A percentile compares a stretch with the other conserved stretches of the same genome.
Conservation (phyloP, 768 basidiomycete species). For the Pleurotus djamor region DNA sequence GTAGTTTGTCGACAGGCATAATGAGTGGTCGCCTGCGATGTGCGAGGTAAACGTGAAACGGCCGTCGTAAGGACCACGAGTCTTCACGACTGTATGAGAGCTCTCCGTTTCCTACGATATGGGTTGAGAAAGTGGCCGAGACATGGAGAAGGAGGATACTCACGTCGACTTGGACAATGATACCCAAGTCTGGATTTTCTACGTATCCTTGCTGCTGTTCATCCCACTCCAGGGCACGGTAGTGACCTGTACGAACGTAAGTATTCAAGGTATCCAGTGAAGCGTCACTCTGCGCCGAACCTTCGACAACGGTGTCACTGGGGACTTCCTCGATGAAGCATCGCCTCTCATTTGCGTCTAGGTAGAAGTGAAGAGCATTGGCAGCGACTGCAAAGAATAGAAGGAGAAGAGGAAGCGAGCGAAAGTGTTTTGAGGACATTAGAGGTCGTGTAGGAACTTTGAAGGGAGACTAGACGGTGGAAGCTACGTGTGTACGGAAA, state of each 20-base stretch:
- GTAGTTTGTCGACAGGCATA: slow-evolving; percentile 93
- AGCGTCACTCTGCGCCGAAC: slow-evolving; percentile 26
- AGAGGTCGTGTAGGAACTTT: background rate
- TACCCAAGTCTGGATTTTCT: slow-evolving; percentile 76
- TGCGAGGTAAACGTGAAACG: slow-evolving; percentile 98
- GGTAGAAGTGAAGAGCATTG: slow-evolving; percentile 93
- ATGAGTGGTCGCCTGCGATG: slow-evolving; percentile 94
- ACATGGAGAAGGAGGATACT: slow-evolving; percentile 21
- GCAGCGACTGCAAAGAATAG: slow-evolving; percentile 40
- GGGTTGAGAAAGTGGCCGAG: background rate
- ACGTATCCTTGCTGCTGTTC: slow-evolving; percentile 67
- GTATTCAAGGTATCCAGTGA: background rate
- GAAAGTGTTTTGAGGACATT: slow-evolving; percentile 12
- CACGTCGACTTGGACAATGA: slow-evolving; percentile 90
- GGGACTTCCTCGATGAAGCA: slow-evolving; percentile 98
- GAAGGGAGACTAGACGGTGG: too few relatives aligned
- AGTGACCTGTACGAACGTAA: slow-evolving; percentile 67
- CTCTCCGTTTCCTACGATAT: slow-evolving; percentile 76
- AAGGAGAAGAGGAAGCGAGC: slow-evolving; percentile 22
- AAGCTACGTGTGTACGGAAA: background rate
- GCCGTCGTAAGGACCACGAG: slow-evolving; percentile 87
- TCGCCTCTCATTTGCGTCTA: slow-evolving; percentile 89
- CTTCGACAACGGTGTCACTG: slow-evolving; percentile 92
- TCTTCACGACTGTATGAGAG: slow-evolving; percentile 80
- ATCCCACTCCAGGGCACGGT: slow-evolving; percentile 90